These are phyloP conservation scores for Botryosphaeria dothidea DNA, from an alignment of 2,329 filamentous ascomycete species.

Conservation along the genomic window DNA sequence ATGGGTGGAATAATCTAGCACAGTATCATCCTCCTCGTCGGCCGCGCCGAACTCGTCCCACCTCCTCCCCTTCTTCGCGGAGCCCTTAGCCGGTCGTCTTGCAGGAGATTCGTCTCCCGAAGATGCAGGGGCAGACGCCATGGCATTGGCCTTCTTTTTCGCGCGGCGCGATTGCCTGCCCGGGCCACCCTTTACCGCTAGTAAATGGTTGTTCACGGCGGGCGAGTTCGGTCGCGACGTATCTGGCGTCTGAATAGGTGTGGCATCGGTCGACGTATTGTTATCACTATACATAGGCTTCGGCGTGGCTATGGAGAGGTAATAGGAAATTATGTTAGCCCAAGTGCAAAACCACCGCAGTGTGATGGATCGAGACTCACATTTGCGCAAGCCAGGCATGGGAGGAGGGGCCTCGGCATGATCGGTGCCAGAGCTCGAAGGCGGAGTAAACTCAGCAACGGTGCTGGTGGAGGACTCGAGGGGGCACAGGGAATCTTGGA, in stretches of 20 bases:
- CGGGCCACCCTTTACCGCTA: constrained; percentile 70
- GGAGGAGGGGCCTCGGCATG: constrained; percentile 53
- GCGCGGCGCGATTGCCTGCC: constrained; percentile 79
- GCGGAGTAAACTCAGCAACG: constrained; percentile 52
- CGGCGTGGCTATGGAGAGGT: constrained; percentile 24
- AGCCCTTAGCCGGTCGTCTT: constrained; percentile 50
- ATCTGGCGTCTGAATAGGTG: constrained; percentile 69
- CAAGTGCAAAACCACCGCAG: too few relatives aligned
- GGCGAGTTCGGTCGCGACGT: constrained; percentile 81
- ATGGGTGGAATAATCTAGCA: constrained; percentile 84
- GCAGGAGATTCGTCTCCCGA: constrained; percentile 78
- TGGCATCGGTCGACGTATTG: constrained; percentile 63
- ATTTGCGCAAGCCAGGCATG: constrained; percentile 54
- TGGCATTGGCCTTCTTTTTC: constrained; percentile 61
- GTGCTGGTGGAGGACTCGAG: constrained; percentile 27
- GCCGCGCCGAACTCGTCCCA: constrained; percentile 91
- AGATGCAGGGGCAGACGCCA: constrained; percentile 63
- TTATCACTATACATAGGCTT: constrained; percentile 30
- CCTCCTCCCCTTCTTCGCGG: constrained; percentile 79
- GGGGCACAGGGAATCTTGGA: constrained; percentile 13
- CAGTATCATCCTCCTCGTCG: constrained; percentile 76
- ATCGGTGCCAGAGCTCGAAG: constrained; percentile 52
- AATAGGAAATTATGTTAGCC: not conserved
- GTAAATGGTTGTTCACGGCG: constrained; percentile 60
- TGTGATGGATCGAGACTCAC: constrained; percentile 51